Percentiles rank a stretch among this genome's conserved stretches.
Evolutionary conservation across 2,329 filamentous ascomycete genomes (phyloP).

Genomic region (Beauveria bassiana): DNA sequence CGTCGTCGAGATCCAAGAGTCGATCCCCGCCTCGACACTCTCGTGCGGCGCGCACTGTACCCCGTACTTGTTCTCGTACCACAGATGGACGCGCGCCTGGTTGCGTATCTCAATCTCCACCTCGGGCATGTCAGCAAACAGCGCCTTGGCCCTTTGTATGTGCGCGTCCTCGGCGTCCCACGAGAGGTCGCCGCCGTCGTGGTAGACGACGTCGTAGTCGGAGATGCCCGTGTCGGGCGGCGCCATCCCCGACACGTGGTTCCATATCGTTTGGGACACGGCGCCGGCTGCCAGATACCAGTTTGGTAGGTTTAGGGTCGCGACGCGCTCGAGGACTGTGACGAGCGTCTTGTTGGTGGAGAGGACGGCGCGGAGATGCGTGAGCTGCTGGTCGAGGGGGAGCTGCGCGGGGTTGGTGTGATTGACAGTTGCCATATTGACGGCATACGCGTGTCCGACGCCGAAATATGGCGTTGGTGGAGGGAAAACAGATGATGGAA

Average conservation of each 20-base stretch:
- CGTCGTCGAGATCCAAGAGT: conserved; percentile 27
- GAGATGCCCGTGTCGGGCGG: conserved; percentile 26
- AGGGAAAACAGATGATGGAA: neutral
- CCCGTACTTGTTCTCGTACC: conserved; percentile 27
- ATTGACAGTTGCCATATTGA: neutral
- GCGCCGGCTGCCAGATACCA: conserved; percentile 30
- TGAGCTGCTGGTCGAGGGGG: conserved; percentile 20
- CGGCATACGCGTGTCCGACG: neutral
- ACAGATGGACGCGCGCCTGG: conserved; percentile 30
- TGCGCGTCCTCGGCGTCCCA: conserved; percentile 28
- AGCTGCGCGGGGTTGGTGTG: conserved; percentile 18
- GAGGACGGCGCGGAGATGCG: conserved; percentile 17
- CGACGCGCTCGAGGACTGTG: conserved; percentile 20
- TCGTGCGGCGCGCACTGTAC: conserved; percentile 21
- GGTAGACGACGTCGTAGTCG: conserved; percentile 31
- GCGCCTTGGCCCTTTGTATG: conserved; percentile 21
- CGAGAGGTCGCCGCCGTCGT: conserved; percentile 25
- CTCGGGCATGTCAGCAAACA: conserved; percentile 23
- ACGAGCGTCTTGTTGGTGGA: conserved; percentile 22
- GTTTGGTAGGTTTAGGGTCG: conserved; percentile 21
- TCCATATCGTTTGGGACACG: conserved; percentile 32
- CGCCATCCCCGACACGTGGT: conserved; percentile 20
- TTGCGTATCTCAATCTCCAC: conserved; percentile 30
- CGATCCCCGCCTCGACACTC: conserved; percentile 26
- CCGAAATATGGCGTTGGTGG: neutral